Evolutionary conservation across 495 filamentous ascomycete species (phyloP), one percentile per base, ranked within the genome.

Genomic region (Viridothelium virens): DNA sequence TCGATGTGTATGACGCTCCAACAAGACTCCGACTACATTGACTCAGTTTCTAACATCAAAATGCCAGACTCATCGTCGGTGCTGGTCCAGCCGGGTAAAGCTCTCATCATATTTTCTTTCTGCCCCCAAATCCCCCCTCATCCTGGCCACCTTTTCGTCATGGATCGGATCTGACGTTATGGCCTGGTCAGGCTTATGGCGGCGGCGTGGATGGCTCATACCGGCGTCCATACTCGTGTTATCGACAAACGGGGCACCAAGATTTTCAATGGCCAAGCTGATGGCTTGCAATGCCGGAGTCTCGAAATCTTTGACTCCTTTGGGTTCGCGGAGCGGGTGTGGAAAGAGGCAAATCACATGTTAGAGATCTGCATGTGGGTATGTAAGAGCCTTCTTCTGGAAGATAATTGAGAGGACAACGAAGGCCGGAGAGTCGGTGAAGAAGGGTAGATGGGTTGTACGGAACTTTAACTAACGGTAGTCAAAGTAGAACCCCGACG

Each of bases 261-360:
- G 66, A 77, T 84, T 14, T 80, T 79, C 69, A 80, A 76, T 16
- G 85, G 86, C 2, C 86, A 87, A 70, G 86, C 85, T 6, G 86
- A 89, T 71, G 86, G 86, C 10, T 71, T 86, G 25, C 77, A 82
- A 67, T 73, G 76, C 38, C 80, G 87, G n/a, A 86, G 79, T 3
- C 70, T 87, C 14, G 86, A 89, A 71, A 82, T 88, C 14, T 84
- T 89, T 34, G 87, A 90, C 64, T 84, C 83, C 65, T 84, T 89
- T 69, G 86, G 84, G 5, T 82, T 89, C 64, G 82, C 77, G 2
- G 82, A 89, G 65, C 78, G 82, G 16, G 81, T 81, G 6, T 82
- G 80, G 77, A 83, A 86, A 48, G 87, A 89, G 67, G 78, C 79
- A 9, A 82, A 84, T 70, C 79, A 84, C 65, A 80, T 84, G 76